Evolutionary conservation across 176 grass and related monocot species (phyloP).

Genomic region (Thinopyrum elongatum): DNA sequence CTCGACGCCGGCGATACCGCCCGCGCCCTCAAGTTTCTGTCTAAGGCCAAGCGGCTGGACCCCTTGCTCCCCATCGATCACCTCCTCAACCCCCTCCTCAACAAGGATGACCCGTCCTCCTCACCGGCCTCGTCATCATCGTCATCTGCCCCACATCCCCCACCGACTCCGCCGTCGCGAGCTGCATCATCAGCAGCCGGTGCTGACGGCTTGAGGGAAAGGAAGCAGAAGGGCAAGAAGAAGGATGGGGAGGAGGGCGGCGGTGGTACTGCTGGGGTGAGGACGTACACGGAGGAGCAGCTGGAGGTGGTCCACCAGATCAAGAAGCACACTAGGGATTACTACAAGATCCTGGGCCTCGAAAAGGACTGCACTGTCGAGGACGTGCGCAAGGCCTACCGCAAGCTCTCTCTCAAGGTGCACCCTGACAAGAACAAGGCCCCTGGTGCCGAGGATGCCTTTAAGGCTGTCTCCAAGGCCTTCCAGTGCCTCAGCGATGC

Average conservation of each 20-base stretch:
- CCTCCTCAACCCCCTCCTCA: conserved; percentile 47
- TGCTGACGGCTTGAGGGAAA: conserved; percentile 35
- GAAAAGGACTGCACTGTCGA: conserved; percentile 79
- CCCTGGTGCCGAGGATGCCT: conserved; percentile 84
- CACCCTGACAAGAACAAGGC: conserved; percentile 98
- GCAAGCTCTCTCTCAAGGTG: conserved; percentile 96
- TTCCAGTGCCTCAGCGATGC: conserved; percentile 91
- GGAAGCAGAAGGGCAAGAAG: conserved; percentile 49
- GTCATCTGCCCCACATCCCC: conserved; percentile 26
- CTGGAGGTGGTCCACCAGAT: conserved; percentile 70
- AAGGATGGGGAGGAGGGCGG: conserved; percentile 27
- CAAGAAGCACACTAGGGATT: conserved; percentile 78
- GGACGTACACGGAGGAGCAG: conserved; percentile 76
- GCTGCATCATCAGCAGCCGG: not conserved
- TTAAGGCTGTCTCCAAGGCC: conserved; percentile 92
- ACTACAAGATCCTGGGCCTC: conserved; percentile 81
- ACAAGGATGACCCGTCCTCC: conserved; percentile 26
- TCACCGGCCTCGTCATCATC: conserved; percentile 31
- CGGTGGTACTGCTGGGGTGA: not conserved
- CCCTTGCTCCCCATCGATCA: conserved; percentile 68
- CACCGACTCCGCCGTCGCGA: not conserved
- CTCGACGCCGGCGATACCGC: conserved; percentile 56
- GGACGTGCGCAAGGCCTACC: conserved; percentile 93
- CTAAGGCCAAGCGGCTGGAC: conserved; percentile 88
- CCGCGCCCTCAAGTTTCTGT: conserved; percentile 81